These are phyloP conservation scores for Miscanthus lutarioriparius DNA, from an alignment of 176 grass and related monocot genomes.

Conservation along the genomic window DNA sequence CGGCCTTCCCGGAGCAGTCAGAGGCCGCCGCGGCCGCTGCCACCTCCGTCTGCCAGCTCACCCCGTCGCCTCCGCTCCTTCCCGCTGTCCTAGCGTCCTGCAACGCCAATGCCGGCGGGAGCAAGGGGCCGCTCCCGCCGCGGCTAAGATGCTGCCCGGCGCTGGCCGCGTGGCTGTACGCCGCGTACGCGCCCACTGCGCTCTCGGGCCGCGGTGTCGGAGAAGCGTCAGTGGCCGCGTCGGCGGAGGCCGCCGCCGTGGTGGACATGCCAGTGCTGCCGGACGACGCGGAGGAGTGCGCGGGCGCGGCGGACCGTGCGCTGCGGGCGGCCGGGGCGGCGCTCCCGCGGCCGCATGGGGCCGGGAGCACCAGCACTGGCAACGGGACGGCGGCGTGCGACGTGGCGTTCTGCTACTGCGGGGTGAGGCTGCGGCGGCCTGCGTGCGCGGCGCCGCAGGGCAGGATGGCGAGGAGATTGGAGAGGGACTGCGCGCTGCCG, in stretches of 20 bases:
- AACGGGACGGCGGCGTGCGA: constrained; percentile 62
- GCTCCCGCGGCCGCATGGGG: constrained; percentile 35
- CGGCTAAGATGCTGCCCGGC: constrained; percentile 70
- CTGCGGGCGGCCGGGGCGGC: constrained; percentile 49
- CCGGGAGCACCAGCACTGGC: background rate
- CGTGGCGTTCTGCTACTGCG: constrained; percentile 71
- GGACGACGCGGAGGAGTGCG: constrained; percentile 72
- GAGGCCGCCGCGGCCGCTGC: constrained; percentile 43
- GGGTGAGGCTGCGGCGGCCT: constrained; percentile 60
- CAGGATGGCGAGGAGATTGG: constrained; percentile 45
- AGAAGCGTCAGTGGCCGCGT: background rate
- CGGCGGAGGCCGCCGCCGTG: constrained; percentile 15
- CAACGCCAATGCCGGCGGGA: constrained; percentile 12
- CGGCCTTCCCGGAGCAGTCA: constrained; percentile 95
- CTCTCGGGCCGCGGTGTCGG: constrained; percentile 19
- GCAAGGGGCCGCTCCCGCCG: constrained; percentile 22
- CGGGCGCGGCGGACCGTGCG: constrained; percentile 58
- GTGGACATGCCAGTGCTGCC: constrained; percentile 64
- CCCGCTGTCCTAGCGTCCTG: constrained; percentile 61
- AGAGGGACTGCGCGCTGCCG: constrained; percentile 50
- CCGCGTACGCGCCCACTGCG: constrained; percentile 69
- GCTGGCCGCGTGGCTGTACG: constrained; percentile 80
- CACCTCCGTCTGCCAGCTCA: constrained; percentile 72
- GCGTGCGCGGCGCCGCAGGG: constrained; percentile 50
- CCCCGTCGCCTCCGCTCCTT: constrained; percentile 58